Base-by-base conservation (phyloP, 495 filamentous ascomycete species). In the Aspergillus bertholletiae region DNA sequence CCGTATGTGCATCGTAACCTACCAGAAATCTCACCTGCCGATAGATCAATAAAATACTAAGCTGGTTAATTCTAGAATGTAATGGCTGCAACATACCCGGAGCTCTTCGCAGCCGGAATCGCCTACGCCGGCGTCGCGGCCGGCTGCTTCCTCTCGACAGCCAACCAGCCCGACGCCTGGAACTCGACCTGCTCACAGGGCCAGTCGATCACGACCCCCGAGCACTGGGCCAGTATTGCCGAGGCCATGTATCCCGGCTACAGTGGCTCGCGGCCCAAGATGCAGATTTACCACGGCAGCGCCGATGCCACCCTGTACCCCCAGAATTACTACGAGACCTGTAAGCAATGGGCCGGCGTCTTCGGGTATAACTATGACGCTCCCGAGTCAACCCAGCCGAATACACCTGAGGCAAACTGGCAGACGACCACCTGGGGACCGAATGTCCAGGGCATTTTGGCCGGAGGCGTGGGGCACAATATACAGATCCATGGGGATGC, bases 51-150 rank as follows among this genome's bases (percentile, higher is more conserved):
- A 39, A 2, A 3, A 23, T 22, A 54, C 54, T 49, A 45, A 49
- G n/a, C 5, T 15, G 20, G 18, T 7, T 12, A 15, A 24, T 15
- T 2, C n/a, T 23, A 63, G 61, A 84, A 83, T 59, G 79, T 83
- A 20, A 57, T 85, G 62, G 80, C 75, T 7, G 82, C 75, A 7
- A 75, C 78, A 1, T 84, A 85, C 60, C 82, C 81, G 12, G 74
- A 83, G 21, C 63, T 84, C 13, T 84, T 84, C 61, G 72, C 75
- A 28, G 82, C 81, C 7, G 81, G 72, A 17, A 76, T 73, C 8
- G 82, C 70, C 34, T 86, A 84, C 66, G 69, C 80, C 6, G 84
- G 84, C 20, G 82, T 87, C 1, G 70, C 83, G 9, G 82, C 77
- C 24, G 83, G 82, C 7, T 86, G 84, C 70, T 86, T 84, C 64